Percentiles rank a stretch among this genome's conserved stretches.
Evolutionary conservation across 805 yeast species (phyloP).

Genomic region (Lipomyces kockii): DNA sequence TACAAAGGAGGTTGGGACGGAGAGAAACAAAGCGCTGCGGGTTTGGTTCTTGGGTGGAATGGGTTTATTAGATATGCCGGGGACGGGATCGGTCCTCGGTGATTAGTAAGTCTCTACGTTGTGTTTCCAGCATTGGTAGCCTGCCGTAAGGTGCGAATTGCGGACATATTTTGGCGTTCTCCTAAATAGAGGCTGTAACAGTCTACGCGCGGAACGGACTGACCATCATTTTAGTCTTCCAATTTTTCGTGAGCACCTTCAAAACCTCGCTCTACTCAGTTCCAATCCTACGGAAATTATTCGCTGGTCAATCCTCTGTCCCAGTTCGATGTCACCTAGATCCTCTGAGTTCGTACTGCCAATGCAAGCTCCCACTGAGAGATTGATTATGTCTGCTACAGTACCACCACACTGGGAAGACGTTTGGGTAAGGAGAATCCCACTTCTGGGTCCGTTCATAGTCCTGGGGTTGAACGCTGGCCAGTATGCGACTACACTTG

Average conservation of each 20-base stretch:
- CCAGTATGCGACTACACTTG: not conserved
- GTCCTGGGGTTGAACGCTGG: not conserved
- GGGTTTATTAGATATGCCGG: slow-evolving; percentile 1
- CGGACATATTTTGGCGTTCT: too few species aligned
- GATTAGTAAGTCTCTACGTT: not conserved
- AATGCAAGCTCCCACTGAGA: not conserved
- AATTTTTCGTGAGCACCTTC: not conserved
- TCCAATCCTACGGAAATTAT: not conserved
- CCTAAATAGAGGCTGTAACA: too few species aligned
- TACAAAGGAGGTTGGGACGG: not conserved
- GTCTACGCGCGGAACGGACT: not conserved
- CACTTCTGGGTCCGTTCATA: not conserved
- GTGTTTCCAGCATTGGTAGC: not conserved
- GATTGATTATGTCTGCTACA: not conserved
- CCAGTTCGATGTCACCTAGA: not conserved
- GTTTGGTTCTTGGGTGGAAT: slow-evolving; percentile 1
- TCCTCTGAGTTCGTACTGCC: not conserved
- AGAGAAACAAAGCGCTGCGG: not conserved
- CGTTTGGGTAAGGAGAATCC: not conserved
- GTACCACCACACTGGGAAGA: not conserved
- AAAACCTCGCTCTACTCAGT: not conserved
- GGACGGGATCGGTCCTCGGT: not conserved
- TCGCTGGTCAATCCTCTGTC: slow-evolving; percentile 8
- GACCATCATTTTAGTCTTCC: not conserved
- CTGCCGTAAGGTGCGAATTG: not conserved